Evolutionary conservation across 306 rosid species (phyloP), one percentile per base, ranked within the genome.

Genomic region (Ochetophila trinervis): DNA sequence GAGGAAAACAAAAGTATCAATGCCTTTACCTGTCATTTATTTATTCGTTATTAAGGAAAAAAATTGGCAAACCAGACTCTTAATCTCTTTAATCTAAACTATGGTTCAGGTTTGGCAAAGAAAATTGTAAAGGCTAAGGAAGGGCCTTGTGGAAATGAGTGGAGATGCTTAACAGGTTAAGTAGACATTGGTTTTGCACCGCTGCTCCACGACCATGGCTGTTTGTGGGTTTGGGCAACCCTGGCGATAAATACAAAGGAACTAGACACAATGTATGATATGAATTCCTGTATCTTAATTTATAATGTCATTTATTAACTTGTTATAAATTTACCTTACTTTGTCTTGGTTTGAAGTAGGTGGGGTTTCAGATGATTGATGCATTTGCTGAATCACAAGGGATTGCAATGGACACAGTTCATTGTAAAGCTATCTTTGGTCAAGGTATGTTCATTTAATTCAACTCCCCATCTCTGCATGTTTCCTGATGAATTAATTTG

Each of bases 281-380:
- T 48, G 3, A 21, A 1, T 14, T 5, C 36, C 42, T 17, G 7
- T 8, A n/a, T 32, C 51, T 59, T 5, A 27, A 57, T 20, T 6
- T 13, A 27, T 21, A 7, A 17, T 44, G 8, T 24, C 27, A 4
- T 7, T 53, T 56, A 40, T 67, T 34, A 12, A 49, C 19, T 17
- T 68, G 45, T 40, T 40, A 40, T 10, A 8, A 40, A 40, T 12
- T 10, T 40, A 40, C 16, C 45, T 10, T 40, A 40, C 16, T 15
- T 17, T 37, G 6, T 54, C 47, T 69, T 69, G 54, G 60, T 77
- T 36, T 36, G 40, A 64, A 66, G 34, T 80, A 93, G 97, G 94
- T 86, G 18, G 93, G 98, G 7, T 89, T 87, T 80, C 85, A 86
- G 85, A 83, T 87, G 94, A 87, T 87, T 69, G 98, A 89, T 73